phyloP scores from a whole-genome alignment of 352 stramenopile genomes.

The Blastocystis sp. region DNA sequence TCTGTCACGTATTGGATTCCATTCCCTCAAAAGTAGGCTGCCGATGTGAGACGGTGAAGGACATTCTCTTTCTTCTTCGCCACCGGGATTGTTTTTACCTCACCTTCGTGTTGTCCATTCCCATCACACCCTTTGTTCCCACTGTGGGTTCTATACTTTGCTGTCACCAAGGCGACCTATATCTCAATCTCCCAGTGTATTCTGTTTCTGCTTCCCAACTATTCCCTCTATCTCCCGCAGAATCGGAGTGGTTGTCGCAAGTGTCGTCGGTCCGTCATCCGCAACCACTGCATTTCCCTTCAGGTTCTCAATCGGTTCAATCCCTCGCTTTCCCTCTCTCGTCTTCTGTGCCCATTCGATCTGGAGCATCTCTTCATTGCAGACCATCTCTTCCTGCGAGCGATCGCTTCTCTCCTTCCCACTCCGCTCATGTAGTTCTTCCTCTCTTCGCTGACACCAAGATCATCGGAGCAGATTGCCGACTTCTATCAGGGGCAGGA shows the following conservation, averaged over 20 bases:
- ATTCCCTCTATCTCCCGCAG: not conserved
- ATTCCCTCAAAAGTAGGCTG: too few relatives aligned
- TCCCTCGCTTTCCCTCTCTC: not conserved
- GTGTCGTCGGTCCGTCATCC: not conserved
- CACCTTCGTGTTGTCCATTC: not conserved
- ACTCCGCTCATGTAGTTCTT: not conserved
- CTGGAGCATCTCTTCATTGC: constrained; percentile 8
- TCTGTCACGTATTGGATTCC: too few relatives aligned
- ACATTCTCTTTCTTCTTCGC: constrained; percentile 27
- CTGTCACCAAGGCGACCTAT: not conserved
- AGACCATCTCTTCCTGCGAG: not conserved
- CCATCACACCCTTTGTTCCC: not conserved
- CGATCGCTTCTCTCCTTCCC: not conserved
- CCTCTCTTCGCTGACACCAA: not conserved
- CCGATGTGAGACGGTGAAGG: not conserved
- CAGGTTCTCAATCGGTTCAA: not conserved
- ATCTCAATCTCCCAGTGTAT: not conserved
- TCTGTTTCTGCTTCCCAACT: constrained; percentile 19
- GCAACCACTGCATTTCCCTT: not conserved
- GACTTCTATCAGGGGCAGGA: not conserved
- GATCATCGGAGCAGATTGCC: not conserved
- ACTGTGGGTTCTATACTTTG: not conserved
- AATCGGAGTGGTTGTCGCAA: not conserved
- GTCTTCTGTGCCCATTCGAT: not conserved
- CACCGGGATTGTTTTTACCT: not conserved